Evolutionary conservation across 805 yeast species (phyloP).

Genomic region (Saturnispora hagleri): DNA sequence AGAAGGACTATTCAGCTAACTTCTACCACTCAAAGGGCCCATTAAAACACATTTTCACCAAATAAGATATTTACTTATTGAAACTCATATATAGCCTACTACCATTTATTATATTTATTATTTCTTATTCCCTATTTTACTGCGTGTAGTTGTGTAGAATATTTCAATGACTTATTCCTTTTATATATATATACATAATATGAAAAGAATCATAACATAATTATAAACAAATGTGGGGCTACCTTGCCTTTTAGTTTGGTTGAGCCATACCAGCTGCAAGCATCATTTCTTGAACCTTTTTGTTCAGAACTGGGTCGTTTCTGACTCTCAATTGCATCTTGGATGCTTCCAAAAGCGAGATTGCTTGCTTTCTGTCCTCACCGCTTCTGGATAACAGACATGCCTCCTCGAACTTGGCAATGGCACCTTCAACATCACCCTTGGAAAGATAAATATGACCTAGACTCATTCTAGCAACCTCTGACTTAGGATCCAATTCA

Average conservation of each 20-base stretch:
- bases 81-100: no score
- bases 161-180: background rate
- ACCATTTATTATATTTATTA: conserved; percentile 6
- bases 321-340: conserved; percentile 77
- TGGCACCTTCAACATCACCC: conserved; percentile 75
- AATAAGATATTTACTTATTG: conserved; percentile 29
- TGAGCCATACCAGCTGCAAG: conserved; percentile 16
- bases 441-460: conserved; percentile 86
- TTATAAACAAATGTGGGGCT: background rate
- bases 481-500: conserved; percentile 78
- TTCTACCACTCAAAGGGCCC: conserved; percentile 62
- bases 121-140: background rate
- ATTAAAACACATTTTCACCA: conserved; percentile 74
- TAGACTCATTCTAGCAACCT: conserved; percentile 79
- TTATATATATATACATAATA: conserved; percentile 2
- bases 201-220: background rate
- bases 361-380: conserved; percentile 84
- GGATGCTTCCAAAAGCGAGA: conserved; percentile 87
- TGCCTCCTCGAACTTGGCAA: conserved; percentile 71
- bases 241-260: background rate
- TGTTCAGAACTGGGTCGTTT: conserved; percentile 55
- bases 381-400: conserved; percentile 73
- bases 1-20: conserved; percentile 67
- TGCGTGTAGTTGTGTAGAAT: background rate
- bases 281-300: conserved; percentile 54